Percentiles rank a stretch among this genome's conserved stretches.
These are phyloP conservation scores for Lichtheimia corymbifera DNA, from an alignment of 371 early-diverging fungal species.

Conservation along the genomic window DNA sequence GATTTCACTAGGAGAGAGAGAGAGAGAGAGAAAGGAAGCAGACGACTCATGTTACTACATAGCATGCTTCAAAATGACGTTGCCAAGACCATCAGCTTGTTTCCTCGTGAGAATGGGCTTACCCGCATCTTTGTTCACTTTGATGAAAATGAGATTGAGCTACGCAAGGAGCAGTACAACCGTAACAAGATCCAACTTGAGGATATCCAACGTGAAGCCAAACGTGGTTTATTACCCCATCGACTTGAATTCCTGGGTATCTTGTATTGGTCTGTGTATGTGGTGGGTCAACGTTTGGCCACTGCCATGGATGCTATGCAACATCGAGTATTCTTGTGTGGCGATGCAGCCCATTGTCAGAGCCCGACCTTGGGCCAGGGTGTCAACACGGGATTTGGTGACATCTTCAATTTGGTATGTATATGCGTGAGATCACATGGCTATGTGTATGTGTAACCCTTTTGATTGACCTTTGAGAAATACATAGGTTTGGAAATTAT, in stretches of 20 bases:
- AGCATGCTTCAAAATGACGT: slow-evolving; percentile 43
- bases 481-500: slow-evolving; percentile 43
- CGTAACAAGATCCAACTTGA: slow-evolving; percentile 51
- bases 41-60: not conserved
- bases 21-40: not conserved
- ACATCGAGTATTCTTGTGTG: slow-evolving; percentile 38
- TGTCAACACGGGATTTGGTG: slow-evolving; percentile 46
- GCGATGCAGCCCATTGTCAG: slow-evolving; percentile 49
- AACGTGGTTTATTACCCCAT: slow-evolving; percentile 41
- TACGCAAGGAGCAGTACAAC: slow-evolving; percentile 43
- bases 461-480: not conserved
- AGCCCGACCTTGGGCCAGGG: slow-evolving; percentile 50
- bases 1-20: not conserved
- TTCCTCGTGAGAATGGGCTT: slow-evolving; percentile 46
- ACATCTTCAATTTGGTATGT: slow-evolving; percentile 20
- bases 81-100: slow-evolving; percentile 39
- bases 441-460: not conserved
- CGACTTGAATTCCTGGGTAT: slow-evolving; percentile 51
- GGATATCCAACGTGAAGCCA: slow-evolving; percentile 50
- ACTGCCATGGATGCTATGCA: slow-evolving; percentile 31
- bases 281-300: slow-evolving; percentile 46
- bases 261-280: slow-evolving; percentile 48
- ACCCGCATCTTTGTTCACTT: slow-evolving; percentile 52
- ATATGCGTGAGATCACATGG: not conserved
- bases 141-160: slow-evolving; percentile 34